These are phyloP conservation scores for Auricularia sp. DNA, from an alignment of 768 basidiomycete species.

Conservation along the genomic window DNA sequence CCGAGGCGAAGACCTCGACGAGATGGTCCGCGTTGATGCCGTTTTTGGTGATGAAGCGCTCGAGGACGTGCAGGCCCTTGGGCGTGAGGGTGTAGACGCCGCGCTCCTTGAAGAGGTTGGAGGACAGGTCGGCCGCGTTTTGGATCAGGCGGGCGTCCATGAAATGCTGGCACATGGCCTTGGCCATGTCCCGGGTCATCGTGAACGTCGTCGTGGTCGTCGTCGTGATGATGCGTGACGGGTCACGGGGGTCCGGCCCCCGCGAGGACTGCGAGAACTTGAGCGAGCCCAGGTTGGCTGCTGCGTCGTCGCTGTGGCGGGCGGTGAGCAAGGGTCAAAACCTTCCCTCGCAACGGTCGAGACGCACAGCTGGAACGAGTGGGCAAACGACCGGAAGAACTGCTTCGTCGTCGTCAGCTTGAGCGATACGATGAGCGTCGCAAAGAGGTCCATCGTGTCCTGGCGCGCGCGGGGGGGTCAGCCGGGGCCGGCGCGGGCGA, in stretches of 20 bases:
- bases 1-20: constrained; percentile 75
- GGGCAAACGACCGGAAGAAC: constrained; percentile 90
- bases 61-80: constrained; percentile 95
- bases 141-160: constrained; percentile 98
- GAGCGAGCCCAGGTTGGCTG: constrained; percentile 82
- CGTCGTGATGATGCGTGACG: constrained; percentile 94
- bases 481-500: not conserved
- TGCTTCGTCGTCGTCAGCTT: constrained; percentile 83
- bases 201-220: constrained; percentile 99
- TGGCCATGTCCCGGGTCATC: constrained; percentile 99
- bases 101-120: constrained; percentile 92
- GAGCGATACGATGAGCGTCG: constrained; percentile 90
- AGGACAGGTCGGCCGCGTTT: constrained; percentile 84
- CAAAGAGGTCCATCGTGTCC: constrained; percentile 98
- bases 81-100: constrained; percentile 93
- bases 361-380: constrained; percentile 54
- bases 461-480: constrained; percentile 21
- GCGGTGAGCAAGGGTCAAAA: not conserved
- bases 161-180: constrained; percentile 98
- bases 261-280: constrained; percentile 99
- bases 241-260: constrained; percentile 95
- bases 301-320: constrained; percentile 75
- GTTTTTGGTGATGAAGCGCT: constrained; percentile 99
- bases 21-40: constrained; percentile 94
- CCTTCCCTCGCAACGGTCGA: not conserved